Evolutionary conservation across 257 asterid genomes (phyloP).

Genomic region (Plectranthus barbatus): DNA sequence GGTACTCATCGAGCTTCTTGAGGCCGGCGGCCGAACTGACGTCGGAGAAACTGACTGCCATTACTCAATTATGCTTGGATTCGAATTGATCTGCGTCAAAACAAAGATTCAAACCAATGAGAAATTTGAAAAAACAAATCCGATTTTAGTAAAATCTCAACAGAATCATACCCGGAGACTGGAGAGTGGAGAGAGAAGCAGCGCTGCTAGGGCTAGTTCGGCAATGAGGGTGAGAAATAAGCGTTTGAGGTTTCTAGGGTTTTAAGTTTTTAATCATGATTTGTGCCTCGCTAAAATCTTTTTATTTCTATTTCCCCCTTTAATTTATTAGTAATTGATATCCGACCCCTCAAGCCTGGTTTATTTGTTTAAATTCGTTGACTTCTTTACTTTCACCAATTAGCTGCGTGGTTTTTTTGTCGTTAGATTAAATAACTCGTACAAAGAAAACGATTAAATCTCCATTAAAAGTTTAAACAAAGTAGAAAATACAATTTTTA

Average conservation of each 20-base stretch:
- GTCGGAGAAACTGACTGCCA: conserved; percentile 55
- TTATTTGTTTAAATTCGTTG: no score
- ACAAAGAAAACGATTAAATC: no score
- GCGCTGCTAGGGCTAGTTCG: neutral
- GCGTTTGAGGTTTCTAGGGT: neutral
- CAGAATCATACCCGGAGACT: neutral
- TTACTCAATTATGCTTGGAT: conserved; percentile 18
- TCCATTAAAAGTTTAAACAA: no score
- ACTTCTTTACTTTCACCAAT: no score
- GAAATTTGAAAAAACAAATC: neutral
- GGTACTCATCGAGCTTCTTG: conserved; percentile 85
- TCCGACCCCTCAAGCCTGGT: no score
- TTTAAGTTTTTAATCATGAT: neutral
- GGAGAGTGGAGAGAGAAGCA: no score
- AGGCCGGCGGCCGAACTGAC: conserved; percentile 55
- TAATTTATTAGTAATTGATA: neutral
- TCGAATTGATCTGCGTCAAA: neutral
- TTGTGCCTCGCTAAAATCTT: neutral
- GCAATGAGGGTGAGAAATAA: neutral
- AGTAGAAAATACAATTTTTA: no score
- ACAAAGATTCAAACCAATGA: neutral
- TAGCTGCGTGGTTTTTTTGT: no score
- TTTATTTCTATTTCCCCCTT: conserved; percentile 4
- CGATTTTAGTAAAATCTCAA: neutral
- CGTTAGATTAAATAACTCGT: no score